Percentiles rank a stretch among this genome's conserved stretches.
These are phyloP conservation scores for Ophiognomonia clavigignenti-juglandacearum DNA, from an alignment of 2,329 filamentous ascomycete genomes.

Conservation along the genomic window DNA sequence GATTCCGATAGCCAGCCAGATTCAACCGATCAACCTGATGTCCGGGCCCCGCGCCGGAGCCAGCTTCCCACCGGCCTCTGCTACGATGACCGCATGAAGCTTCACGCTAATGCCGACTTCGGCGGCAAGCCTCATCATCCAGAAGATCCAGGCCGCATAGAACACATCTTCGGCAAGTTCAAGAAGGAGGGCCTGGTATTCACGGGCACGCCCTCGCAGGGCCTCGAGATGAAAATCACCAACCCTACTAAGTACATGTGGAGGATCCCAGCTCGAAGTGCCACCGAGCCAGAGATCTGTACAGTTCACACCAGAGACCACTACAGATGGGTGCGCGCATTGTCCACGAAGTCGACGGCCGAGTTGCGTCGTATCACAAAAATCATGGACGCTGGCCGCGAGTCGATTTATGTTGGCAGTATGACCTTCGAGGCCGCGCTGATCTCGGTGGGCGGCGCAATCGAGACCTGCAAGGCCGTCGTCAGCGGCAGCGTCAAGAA, in stretches of 20 bases:
- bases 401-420: slow-evolving; percentile 78
- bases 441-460: slow-evolving; percentile 85
- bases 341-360: slow-evolving; percentile 50
- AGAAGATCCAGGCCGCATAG: slow-evolving; percentile 88
- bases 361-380: slow-evolving; percentile 65
- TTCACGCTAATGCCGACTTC: slow-evolving; percentile 82
- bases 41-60: slow-evolving; percentile 35
- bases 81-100: slow-evolving; percentile 94
- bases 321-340: slow-evolving; percentile 67
- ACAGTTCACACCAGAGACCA: slow-evolving; percentile 75
- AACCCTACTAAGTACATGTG: slow-evolving; percentile 61
- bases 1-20: slow-evolving; percentile 21
- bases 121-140: slow-evolving; percentile 76
- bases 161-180: slow-evolving; percentile 87
- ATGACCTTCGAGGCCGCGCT: slow-evolving; percentile 77
- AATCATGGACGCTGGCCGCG: slow-evolving; percentile 57
- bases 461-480: slow-evolving; percentile 93
- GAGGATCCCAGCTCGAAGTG: slow-evolving; percentile 74
- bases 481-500: slow-evolving; percentile 82
- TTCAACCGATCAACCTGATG: slow-evolving; percentile 18
- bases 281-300: slow-evolving; percentile 74
- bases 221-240: slow-evolving; percentile 45
- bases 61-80: slow-evolving; percentile 70
- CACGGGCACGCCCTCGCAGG: slow-evolving; percentile 49
- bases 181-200: slow-evolving; percentile 76